Evolutionary conservation across 768 basidiomycete species (phyloP).

Genomic region (Termitomyces titanicus): DNA sequence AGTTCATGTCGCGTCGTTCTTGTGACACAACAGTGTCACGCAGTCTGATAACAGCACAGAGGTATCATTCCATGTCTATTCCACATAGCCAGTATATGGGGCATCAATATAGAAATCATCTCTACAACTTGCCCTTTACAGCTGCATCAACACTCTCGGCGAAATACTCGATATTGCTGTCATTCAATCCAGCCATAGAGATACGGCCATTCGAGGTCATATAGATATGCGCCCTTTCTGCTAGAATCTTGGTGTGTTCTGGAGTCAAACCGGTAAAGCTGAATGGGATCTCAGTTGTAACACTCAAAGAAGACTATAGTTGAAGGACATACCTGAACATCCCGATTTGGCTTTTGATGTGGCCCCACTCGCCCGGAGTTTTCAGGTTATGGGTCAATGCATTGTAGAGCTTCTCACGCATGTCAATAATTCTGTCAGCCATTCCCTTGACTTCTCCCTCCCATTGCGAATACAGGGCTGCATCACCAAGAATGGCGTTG

Average conservation of each 20-base stretch:
- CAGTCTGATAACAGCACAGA: background rate
- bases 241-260: constrained; percentile 75
- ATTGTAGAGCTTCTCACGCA: constrained; percentile 82
- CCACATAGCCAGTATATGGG: constrained; percentile 6
- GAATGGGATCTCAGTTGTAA: background rate
- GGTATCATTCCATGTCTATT: constrained; percentile 8
- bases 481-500: constrained; percentile 73
- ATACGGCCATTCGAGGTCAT: constrained; percentile 94
- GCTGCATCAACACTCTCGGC: constrained; percentile 82
- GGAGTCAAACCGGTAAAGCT: constrained; percentile 86
- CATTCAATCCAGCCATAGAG: constrained; percentile 91
- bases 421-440: constrained; percentile 92
- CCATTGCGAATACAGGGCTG: constrained; percentile 82
- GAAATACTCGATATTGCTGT: constrained; percentile 83
- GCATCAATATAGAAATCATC: background rate
- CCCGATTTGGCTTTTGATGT: constrained; percentile 94
- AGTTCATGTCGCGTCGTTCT: constrained; percentile 6
- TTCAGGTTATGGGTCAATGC: constrained; percentile 71
- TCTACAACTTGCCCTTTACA: constrained; percentile 72
- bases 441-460: constrained; percentile 90
- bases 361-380: constrained; percentile 94
- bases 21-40: constrained; percentile 3
- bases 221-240: constrained; percentile 88
- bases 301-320: background rate
- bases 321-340: constrained; percentile 81